Percentiles rank a stretch among this genome's conserved stretches.
These are phyloP conservation scores for Bryopsis sp. DNA, from an alignment of 139 green algal species.

Conservation along the genomic window DNA sequence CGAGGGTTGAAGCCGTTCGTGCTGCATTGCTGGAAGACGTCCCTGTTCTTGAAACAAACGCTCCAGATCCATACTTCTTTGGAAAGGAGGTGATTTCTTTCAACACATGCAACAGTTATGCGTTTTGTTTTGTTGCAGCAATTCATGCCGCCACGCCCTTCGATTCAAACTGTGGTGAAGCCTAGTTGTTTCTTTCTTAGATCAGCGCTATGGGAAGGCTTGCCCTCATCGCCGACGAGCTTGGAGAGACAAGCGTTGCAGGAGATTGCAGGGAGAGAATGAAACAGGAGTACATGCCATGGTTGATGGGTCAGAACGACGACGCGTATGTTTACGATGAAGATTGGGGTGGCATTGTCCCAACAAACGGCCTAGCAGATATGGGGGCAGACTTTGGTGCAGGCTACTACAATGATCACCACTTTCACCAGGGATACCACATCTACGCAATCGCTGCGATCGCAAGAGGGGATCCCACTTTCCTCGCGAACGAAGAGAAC, in stretches of 20 bases:
- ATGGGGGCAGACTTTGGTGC: slow-evolving; percentile 26
- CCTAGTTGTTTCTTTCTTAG: slow-evolving; percentile 24
- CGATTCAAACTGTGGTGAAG: not conserved
- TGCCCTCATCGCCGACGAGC: slow-evolving; percentile 33
- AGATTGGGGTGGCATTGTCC: slow-evolving; percentile 22
- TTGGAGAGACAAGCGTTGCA: slow-evolving; percentile 14
- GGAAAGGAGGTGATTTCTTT: too few relatives aligned
- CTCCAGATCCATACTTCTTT: too few relatives aligned
- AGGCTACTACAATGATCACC: slow-evolving; percentile 41
- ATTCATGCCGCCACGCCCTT: too few relatives aligned
- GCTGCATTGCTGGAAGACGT: too few relatives aligned
- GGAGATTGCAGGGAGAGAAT: not conserved
- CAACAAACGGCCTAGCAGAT: not conserved
- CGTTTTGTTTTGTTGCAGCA: too few relatives aligned
- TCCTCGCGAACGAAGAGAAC: slow-evolving; percentile 12
- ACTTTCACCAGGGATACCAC: slow-evolving; percentile 43
- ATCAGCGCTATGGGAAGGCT: slow-evolving; percentile 26
- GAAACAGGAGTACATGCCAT: not conserved
- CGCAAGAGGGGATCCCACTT: slow-evolving; percentile 19
- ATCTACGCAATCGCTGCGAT: slow-evolving; percentile 32
- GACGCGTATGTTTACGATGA: slow-evolving; percentile 20
- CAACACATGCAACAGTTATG: too few relatives aligned
- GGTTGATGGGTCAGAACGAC: not conserved
- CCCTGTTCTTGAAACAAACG: too few relatives aligned
- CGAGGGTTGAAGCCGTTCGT: too few relatives aligned